Conservation (phyloP, 352 stramenopile species). For the Globisporangium recalcitrans region DNA sequence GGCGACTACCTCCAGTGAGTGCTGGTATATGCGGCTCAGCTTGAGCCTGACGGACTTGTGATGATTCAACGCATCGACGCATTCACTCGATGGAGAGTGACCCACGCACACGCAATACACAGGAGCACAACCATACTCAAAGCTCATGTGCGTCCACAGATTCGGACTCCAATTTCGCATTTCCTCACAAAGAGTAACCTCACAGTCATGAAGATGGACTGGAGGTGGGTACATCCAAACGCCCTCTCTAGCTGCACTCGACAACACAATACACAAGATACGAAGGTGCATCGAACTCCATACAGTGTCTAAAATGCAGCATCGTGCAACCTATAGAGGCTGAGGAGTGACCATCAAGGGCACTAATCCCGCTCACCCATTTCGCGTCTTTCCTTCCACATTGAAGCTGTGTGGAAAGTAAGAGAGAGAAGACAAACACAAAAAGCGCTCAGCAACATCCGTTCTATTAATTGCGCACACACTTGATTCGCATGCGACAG, state of each 20-base stretch:
- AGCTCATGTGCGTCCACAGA: not conserved
- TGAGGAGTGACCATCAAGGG: not conserved
- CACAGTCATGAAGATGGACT: not conserved
- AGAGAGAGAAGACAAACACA: not conserved
- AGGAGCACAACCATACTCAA: not conserved
- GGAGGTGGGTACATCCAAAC: not conserved
- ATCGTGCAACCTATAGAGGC: too few species aligned
- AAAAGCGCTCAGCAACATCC: not conserved
- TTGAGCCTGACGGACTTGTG: not conserved
- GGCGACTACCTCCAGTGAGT: too few species aligned
- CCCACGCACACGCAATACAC: not conserved
- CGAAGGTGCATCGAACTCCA: too few species aligned
- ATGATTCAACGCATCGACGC: too few species aligned
- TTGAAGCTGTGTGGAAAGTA: constrained; percentile 9
- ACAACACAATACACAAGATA: too few species aligned
- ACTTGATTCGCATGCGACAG: not conserved
- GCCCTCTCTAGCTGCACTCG: not conserved
- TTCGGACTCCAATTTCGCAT: not conserved
- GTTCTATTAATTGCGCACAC: constrained; percentile 7
- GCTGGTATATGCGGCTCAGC: too few species aligned
- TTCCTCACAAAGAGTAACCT: too few species aligned
- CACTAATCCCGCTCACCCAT: not conserved
- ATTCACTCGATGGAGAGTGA: not conserved
- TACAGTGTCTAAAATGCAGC: too few species aligned
- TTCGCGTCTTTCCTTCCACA: constrained; percentile 1